These are phyloP conservation scores for Boeremia exigua DNA, from an alignment of 2,329 filamentous ascomycete species.

Conservation along the genomic window DNA sequence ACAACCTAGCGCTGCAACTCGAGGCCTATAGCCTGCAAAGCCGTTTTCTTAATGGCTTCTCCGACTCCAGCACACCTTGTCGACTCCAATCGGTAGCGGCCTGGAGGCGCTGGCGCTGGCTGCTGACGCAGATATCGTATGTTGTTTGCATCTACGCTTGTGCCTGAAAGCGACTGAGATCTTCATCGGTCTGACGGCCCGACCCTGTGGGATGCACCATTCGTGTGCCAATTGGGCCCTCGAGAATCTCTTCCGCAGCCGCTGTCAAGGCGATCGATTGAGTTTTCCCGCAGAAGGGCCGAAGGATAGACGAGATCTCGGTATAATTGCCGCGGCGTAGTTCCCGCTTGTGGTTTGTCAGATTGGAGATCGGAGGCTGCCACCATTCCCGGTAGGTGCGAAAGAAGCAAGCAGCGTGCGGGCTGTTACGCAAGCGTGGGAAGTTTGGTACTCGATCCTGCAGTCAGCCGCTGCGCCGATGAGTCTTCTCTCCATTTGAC, in stretches of 20 bases:
- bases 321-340: neutral
- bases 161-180: neutral
- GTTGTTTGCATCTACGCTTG: conserved; percentile 2
- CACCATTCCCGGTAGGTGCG: conserved; percentile 1
- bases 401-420: conserved; percentile 4
- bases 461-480: conserved; percentile 7
- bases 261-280: conserved; percentile 3
- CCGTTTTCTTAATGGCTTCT: conserved; percentile 9
- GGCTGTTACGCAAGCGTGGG: neutral
- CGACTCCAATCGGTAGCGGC: conserved; percentile 1
- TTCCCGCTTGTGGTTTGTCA: neutral
- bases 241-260: neutral
- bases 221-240: neutral
- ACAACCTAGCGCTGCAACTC: neutral
- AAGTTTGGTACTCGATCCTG: conserved; percentile 13
- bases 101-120: neutral
- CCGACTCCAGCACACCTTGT: neutral
- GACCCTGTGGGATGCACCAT: neutral
- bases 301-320: conserved; percentile 5
- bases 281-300: conserved; percentile 5
- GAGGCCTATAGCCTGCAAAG: conserved; percentile 7
- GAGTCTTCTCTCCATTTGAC: neutral
- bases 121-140: conserved; percentile 11
- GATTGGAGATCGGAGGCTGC: neutral
- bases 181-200: conserved; percentile 2